Evolutionary conservation across 352 stramenopile species (phyloP).

Genomic region (Phytophthora europaea): DNA sequence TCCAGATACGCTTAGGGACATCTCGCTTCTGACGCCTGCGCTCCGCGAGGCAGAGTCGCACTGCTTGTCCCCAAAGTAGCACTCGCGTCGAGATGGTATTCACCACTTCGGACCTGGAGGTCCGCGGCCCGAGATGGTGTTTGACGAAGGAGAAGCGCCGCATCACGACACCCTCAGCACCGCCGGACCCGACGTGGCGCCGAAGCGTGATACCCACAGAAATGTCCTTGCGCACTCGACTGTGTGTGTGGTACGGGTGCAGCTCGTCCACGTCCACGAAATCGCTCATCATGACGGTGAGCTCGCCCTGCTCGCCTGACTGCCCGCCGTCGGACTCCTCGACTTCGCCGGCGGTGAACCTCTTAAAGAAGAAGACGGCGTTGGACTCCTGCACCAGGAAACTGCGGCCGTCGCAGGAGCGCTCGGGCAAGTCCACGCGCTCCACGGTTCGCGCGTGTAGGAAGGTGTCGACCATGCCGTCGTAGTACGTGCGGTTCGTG

Average conservation of each 20-base stretch:
- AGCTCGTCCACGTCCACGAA: conserved; percentile 72
- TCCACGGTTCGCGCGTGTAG: conserved; percentile 71
- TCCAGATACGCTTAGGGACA: conserved; percentile 46
- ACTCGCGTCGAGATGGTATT: conserved; percentile 74
- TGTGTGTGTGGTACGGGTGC: conserved; percentile 56
- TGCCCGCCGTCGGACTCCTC: conserved; percentile 18
- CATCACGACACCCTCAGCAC: conserved; percentile 59
- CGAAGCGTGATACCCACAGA: conserved; percentile 62
- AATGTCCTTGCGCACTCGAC: conserved; percentile 68
- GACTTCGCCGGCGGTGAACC: conserved; percentile 24
- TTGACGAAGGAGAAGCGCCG: conserved; percentile 79
- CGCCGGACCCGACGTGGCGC: conserved; percentile 46
- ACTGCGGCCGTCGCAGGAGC: conserved; percentile 38
- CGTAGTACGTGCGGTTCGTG: conserved; percentile 74
- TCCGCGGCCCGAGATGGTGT: conserved; percentile 60
- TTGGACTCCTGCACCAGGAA: conserved; percentile 79
- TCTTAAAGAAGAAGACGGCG: conserved; percentile 65
- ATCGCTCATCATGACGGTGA: conserved; percentile 62
- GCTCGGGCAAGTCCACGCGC: conserved; percentile 61
- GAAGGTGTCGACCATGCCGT: conserved; percentile 62
- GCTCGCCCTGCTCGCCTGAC: conserved; percentile 33
- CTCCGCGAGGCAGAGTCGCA: conserved; percentile 62
- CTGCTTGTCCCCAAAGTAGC: conserved; percentile 71
- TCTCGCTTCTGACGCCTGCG: conserved; percentile 45
- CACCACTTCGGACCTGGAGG: conserved; percentile 56